Evolutionary conservation across 371 early-diverging fungal species (phyloP).

Genomic region (Mucor lusitanicus): DNA sequence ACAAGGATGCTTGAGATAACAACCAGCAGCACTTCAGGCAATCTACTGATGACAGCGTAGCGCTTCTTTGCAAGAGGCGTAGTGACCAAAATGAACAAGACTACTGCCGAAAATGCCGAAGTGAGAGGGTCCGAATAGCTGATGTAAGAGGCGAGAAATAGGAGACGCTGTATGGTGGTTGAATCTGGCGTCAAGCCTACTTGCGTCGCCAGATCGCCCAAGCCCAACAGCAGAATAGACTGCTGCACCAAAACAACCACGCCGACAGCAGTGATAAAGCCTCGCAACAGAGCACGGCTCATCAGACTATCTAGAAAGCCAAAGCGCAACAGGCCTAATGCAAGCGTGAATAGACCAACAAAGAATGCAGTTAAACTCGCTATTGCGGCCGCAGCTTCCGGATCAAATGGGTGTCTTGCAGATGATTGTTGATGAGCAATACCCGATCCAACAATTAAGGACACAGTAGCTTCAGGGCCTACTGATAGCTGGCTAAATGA

Average conservation of each 20-base stretch:
- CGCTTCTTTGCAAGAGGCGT: constrained; percentile 51
- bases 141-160: constrained; percentile 41
- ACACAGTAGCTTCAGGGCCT: constrained; percentile 88
- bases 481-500: constrained; percentile 70
- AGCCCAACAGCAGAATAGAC: constrained; percentile 70
- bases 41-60: constrained; percentile 45
- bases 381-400: constrained; percentile 49
- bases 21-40: constrained; percentile 84
- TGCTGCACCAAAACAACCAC: constrained; percentile 84
- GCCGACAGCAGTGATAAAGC: constrained; percentile 90
- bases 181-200: constrained; percentile 54
- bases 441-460: constrained; percentile 79
- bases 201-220: constrained; percentile 35
- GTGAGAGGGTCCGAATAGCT: constrained; percentile 16
- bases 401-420: constrained; percentile 35
- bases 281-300: constrained; percentile 83
- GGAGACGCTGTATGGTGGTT: constrained; percentile 70
- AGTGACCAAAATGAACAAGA: constrained; percentile 62
- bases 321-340: constrained; percentile 84
- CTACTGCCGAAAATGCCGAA: constrained; percentile 60
- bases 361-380: constrained; percentile 71
- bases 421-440: constrained; percentile 46
- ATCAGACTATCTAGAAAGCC: constrained; percentile 93
- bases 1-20: constrained; percentile 69
- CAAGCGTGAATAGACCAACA: constrained; percentile 84